phyloP scores from a whole-genome alignment of 73 alveolate species.

The Effrenium voratum region DNA sequence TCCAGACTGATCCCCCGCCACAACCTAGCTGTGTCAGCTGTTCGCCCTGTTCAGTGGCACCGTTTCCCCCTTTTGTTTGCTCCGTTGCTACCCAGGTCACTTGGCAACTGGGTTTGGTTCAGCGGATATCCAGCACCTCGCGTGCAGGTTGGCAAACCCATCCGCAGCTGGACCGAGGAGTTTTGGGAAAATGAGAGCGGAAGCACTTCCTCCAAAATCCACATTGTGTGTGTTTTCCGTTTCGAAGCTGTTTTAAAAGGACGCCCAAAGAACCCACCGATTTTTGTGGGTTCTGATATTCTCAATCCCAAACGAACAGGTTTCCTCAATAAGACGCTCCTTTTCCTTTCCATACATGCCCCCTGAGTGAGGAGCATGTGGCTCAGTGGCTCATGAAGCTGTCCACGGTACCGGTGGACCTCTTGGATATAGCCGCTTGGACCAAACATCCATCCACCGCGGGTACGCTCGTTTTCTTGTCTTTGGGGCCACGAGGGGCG shows the following conservation, averaged over 20 bases:
- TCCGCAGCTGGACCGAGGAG: slow-evolving; percentile 76
- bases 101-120: too few relatives aligned
- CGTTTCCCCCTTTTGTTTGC: too few relatives aligned
- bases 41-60: too few relatives aligned
- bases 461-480: too few relatives aligned
- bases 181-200: background rate
- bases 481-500: too few relatives aligned
- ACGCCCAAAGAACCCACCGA: background rate
- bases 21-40: too few relatives aligned
- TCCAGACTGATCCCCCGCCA: too few relatives aligned
- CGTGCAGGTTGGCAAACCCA: slow-evolving; percentile 55
- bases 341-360: background rate
- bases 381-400: slow-evolving; percentile 49
- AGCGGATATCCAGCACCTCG: too few relatives aligned
- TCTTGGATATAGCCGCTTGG: slow-evolving; percentile 32
- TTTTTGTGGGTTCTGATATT: background rate
- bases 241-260: background rate
- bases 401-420: slow-evolving; percentile 55
- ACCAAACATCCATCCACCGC: background rate
- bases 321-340: background rate
- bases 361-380: slow-evolving; percentile 37
- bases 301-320: background rate
- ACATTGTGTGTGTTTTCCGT: background rate
- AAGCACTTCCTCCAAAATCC: background rate
- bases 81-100: too few relatives aligned